Percentiles rank a stretch among this genome's conserved stretches.
Evolutionary conservation across 805 yeast species (phyloP).

Genomic region (Candida broadrunensis): DNA sequence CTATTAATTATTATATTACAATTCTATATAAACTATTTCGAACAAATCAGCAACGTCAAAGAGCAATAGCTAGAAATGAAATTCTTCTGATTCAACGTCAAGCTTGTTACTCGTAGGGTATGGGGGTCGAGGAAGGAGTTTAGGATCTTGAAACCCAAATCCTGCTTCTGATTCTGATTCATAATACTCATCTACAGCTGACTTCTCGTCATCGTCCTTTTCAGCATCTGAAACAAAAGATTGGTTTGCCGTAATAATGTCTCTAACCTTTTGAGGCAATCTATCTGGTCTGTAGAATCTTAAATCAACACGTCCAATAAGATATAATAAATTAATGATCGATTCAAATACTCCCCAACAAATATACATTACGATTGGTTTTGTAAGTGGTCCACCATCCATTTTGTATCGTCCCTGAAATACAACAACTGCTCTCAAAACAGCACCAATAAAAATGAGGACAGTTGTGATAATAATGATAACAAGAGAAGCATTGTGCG

Average conservation of each 20-base stretch:
- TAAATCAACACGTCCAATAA: slow-evolving; percentile 63
- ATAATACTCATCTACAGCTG: not conserved
- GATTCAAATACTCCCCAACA: slow-evolving; percentile 66
- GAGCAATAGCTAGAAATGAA: not conserved
- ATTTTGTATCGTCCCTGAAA: slow-evolving; percentile 15
- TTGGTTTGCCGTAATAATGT: slow-evolving; percentile 33
- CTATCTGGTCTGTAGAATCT: slow-evolving; percentile 74
- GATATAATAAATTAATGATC: slow-evolving; percentile 49
- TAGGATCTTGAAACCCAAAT: not conserved
- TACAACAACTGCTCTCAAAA: slow-evolving; percentile 33
- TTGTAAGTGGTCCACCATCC: slow-evolving; percentile 10
- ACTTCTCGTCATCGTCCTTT: not conserved
- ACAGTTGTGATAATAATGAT: slow-evolving; percentile 46
- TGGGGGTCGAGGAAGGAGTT: not conserved
- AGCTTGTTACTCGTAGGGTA: not conserved
- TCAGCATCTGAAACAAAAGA: slow-evolving; percentile 7
- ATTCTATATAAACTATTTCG: no score
- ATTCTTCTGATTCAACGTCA: not conserved
- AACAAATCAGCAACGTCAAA: no score
- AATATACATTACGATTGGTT: slow-evolving; percentile 59
- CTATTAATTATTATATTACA: no score
- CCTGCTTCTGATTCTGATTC: not conserved
- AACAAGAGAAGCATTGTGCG: slow-evolving; percentile 48
- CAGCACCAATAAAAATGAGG: slow-evolving; percentile 46
- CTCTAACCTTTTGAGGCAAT: slow-evolving; percentile 30